A percentile compares a stretch with the other conserved stretches of the same genome.
Conservation (phyloP, 257 asterid genomes). For the Nicotiana benthamiana region DNA sequence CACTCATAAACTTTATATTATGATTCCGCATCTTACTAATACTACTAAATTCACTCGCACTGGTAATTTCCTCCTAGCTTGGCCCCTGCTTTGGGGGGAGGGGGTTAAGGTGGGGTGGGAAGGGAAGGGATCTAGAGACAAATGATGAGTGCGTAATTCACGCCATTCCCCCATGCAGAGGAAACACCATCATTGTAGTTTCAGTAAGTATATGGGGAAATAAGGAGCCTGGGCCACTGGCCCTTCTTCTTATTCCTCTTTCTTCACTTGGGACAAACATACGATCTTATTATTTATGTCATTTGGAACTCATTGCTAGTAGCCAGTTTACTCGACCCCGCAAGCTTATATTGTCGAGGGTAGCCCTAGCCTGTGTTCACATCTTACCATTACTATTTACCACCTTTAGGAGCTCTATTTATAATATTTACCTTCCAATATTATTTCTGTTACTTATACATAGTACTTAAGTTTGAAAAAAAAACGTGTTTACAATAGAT, state of each 20-base stretch:
- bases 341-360: background rate
- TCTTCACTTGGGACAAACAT: slow-evolving; percentile 18
- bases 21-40: fast-evolving
- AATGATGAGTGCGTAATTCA: slow-evolving; percentile 25
- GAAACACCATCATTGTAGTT: slow-evolving; percentile 30
- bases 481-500: background rate
- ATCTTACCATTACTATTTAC: background rate
- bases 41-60: background rate
- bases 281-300: slow-evolving; percentile 10
- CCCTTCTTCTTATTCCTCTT: background rate
- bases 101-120: background rate
- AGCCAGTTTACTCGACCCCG: slow-evolving; percentile 6
- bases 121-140: background rate
- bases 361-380: background rate
- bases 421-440: background rate
- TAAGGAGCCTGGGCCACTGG: background rate
- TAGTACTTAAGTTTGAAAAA: background rate
- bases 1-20: no score
- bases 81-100: background rate
- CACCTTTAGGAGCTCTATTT: background rate
- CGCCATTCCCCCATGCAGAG: slow-evolving; percentile 32
- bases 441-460: background rate
- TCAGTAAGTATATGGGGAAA: background rate
- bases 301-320: slow-evolving; percentile 6
- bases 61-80: background rate